A percentile compares a stretch with the other conserved stretches of the same genome.
phyloP scores from a whole-genome alignment of 306 rosid species.

The Trifolium subterraneum region DNA sequence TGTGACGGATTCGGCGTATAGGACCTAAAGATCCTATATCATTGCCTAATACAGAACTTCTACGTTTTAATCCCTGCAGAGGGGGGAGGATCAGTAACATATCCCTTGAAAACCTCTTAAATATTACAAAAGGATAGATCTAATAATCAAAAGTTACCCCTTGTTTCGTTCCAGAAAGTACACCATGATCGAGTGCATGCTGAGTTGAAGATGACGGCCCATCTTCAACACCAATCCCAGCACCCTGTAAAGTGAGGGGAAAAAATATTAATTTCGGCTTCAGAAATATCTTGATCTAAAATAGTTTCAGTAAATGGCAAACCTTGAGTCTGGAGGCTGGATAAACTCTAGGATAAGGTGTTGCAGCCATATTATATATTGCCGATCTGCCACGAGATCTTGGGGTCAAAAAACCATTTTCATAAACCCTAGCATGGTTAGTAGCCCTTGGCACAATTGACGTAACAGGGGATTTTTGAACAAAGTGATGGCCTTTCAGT shows the following conservation, averaged over 20 bases:
- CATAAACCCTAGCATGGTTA: constrained; percentile 49
- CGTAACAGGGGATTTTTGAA: constrained; percentile 50
- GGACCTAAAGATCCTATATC: constrained; percentile 86
- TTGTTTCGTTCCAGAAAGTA: constrained; percentile 59
- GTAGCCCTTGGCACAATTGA: constrained; percentile 63
- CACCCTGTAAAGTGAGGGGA: constrained; percentile 56
- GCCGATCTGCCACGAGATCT: constrained; percentile 87
- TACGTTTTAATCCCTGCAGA: constrained; percentile 69
- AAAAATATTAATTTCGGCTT: constrained; percentile 26
- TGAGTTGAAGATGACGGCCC: constrained; percentile 68
- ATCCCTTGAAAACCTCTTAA: constrained; percentile 13
- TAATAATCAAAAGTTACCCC: constrained; percentile 59
- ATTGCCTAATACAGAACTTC: constrained; percentile 71
- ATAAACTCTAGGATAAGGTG: constrained; percentile 77
- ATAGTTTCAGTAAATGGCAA: constrained; percentile 22
- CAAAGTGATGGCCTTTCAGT: constrained; percentile 44
- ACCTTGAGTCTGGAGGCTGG: constrained; percentile 63
- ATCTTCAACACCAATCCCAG: constrained; percentile 49
- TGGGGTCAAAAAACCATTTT: constrained; percentile 77
- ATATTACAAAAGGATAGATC: constrained; percentile 16
- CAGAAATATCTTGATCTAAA: not conserved
- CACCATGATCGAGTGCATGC: constrained; percentile 52
- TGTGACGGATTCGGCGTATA: constrained; percentile 80
- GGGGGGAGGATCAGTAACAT: constrained; percentile 12
- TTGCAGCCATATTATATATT: constrained; percentile 79